Base-by-base conservation (phyloP, 2,329 filamentous ascomycete genomes). In the Clonostachys sp. region DNA sequence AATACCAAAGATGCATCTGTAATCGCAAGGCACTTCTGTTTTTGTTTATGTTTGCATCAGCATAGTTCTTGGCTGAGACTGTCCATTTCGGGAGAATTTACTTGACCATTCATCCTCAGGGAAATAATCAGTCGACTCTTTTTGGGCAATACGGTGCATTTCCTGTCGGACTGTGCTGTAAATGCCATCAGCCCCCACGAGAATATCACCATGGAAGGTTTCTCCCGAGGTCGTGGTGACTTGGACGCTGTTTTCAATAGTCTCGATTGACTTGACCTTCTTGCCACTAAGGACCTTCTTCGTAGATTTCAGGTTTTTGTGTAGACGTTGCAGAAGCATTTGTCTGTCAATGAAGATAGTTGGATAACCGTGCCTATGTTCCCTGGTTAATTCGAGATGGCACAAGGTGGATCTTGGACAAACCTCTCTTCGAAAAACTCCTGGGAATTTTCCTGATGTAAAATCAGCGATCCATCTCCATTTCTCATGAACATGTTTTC, bases 161-260 rank as follows among this genome's bases (percentile, higher is more conserved):
- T 63, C 57, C 8, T 53, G 44, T 13, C 68, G 54, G 5, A 65
- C 53, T 3, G 51, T 47, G 54, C 67, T 70, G 48, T 68, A 58
- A 16, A 71, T 57, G 17, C 68, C 67, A 45, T 71, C 67, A 8
- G 62, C 60, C 6, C 67, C 65, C 3, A 70, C 54, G 5, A 71
- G 52, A 2, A 71, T 50, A 39, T 60, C 55, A 1, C 62, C 67
- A 1, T 50, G 45, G 41, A 60, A 61, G 0, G 48, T 46, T 2
- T 53, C 48, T 6, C 68, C 67, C 24, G 65, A 60, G 2, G 47
- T 45, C 3, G 63, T 67, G 2, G 43, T 51, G 1, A 70, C 68
- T 1, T 48, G 49, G 5, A 65, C 53, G 14, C 45, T 20, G 2
- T 47, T 41, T 5, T 36, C 30, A 12, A 18, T 10, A 8, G 36